Base-by-base conservation (phyloP, 768 basidiomycete species). In the Lentinula detonsa region DNA sequence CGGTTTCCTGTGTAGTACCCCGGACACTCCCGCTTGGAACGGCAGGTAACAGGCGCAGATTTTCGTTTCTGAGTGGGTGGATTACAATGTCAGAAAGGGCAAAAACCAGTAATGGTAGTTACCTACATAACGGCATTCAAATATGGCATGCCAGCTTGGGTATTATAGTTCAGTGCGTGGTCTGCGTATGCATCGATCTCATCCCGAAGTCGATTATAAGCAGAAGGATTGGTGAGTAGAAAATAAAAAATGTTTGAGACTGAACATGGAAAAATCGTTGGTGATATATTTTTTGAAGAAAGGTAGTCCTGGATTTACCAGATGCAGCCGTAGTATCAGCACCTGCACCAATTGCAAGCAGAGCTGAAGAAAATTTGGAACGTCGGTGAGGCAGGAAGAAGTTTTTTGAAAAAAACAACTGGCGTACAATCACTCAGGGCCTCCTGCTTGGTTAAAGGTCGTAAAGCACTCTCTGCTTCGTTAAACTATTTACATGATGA, bases 11-110 rank as follows among this genome's bases (percentile, higher is more conserved):
- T 1, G 69, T 72, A 3, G 72, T 69, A 15, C 71, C 71, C 35
- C 83, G 78, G 61, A 80, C 79, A 49, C 75, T 74, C 34, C 80
- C 80, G 54, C 76, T 77, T 39, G 81, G 74, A 35, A 84, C 69
- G 10, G 84, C 75, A 11, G 83, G 81, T 60, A 75, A 76, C 18
- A 84, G 70, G 42, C 83, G 76, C 33, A 85, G 69, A 1, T 75
- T 69, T 62, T 84, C 83, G 43, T 82, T 82, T 62, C 83, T 84
- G 61, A 46, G 52, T 50, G 34, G 57, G 52, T 50, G 34, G 59
- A n/a, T 8, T 39, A 49, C 64, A 53, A 48, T 3, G 13, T 43
- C 13, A 43, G 42, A 13, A 34, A 52, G 3, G 6, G 13, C 28
- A 35, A 45, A 9, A 45, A 9, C 18, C 46, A 60, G 45, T 23